Conservation (phyloP, 441 rosid genomes). For the Codiaeum variegatum region DNA sequence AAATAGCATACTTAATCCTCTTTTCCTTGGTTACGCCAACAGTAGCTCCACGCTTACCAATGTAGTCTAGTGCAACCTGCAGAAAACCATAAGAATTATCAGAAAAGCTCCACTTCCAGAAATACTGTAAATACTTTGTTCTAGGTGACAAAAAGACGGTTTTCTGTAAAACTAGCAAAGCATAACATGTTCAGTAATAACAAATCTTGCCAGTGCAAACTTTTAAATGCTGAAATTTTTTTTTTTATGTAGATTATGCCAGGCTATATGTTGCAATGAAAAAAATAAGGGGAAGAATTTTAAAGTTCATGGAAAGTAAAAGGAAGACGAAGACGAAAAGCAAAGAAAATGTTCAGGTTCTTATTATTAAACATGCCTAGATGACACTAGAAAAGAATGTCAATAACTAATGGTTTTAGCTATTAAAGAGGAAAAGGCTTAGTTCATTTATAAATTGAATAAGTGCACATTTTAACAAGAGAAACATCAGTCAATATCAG, state of each 20-base stretch:
- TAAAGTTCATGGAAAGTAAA: background rate
- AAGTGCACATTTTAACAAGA: background rate
- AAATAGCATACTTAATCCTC: constrained; percentile 75
- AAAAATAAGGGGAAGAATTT: background rate
- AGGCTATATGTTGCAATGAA: background rate
- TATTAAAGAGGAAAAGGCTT: background rate
- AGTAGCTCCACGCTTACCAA: constrained; percentile 94
- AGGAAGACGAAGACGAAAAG: background rate
- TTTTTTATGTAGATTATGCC: background rate
- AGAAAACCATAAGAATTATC: constrained; percentile 14
- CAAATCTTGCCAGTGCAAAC: background rate
- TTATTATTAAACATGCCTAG: background rate
- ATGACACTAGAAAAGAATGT: background rate
- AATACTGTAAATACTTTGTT: background rate
- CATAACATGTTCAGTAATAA: background rate
- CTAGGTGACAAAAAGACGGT: constrained; percentile 2
- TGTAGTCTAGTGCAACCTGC: constrained; percentile 96
- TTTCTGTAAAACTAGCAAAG: background rate
- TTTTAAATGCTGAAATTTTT: background rate
- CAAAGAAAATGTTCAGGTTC: background rate
- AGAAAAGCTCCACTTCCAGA: background rate
- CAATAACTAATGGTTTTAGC: background rate
- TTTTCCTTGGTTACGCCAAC: constrained; percentile 87
- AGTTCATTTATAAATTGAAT: background rate
- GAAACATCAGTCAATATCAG: background rate